Evolutionary conservation across 257 asterid species (phyloP), one percentile per base, ranked within the genome.

Genomic region (Nicotiana sylvestris): DNA sequence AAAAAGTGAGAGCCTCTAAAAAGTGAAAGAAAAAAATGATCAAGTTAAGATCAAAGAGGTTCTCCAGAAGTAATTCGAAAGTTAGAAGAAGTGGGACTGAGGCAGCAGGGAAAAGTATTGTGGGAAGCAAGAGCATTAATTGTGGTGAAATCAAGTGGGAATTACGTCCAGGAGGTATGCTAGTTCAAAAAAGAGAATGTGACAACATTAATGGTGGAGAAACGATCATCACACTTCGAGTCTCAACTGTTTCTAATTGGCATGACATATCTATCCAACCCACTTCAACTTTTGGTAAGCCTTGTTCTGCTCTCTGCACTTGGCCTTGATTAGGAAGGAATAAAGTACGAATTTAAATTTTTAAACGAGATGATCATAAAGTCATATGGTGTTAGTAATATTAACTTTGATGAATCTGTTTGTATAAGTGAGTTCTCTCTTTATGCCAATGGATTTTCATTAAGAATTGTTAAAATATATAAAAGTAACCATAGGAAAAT

Each of bases 121-220:
- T 60, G 21, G 77, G 30, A 39, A 51, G 9, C 21, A 32, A 37
- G 1, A 12, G 6, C 2, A 18, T 6, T 13, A 21, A 3, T 4
- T 49, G 12, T 16, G 86, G 84, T 1, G 94, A 94, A 77, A 94
- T 92, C 82, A 92, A 88, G 70, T 94, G 97, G 98, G 97, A 94
- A 37, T 72, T 92, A 4, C 87, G 98, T 77, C 98, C 98, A 0
- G 98, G 98, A 0, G 98, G 97, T 82, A 94, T 94, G 98, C 91
- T 94, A 16, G 98, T 94, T 11, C 98, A 94, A 56, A 94, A 85
- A 66, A 83, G 98, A 84, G 94, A 90, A 18, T 89, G 51, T 72
- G 82, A 32, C 88, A 85, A 32, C 15, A 12, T 61, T 61, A 85
- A 84, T 64, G 76, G 66, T 13, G 86, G 69, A 0, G 91, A 91